Conservation (phyloP, 1,139 yeast genomes). For the Suhomyces coccinellae region DNA sequence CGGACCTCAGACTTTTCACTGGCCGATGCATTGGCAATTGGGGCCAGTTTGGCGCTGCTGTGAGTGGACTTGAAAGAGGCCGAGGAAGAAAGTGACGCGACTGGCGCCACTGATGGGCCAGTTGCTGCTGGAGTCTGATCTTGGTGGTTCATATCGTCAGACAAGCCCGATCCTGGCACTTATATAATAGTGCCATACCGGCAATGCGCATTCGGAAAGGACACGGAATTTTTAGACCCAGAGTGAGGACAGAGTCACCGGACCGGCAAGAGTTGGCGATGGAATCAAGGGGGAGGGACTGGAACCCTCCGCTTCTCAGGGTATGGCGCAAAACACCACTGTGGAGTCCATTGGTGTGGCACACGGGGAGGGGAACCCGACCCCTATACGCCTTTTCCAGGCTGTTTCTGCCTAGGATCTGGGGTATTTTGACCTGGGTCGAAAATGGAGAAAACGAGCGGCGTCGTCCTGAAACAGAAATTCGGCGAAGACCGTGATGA, state of each 20-base stretch:
- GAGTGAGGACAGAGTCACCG: neutral
- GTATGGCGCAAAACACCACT: too few species aligned
- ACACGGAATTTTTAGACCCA: neutral
- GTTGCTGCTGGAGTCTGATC: neutral
- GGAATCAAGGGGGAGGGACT: too few species aligned
- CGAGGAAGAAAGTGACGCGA: too few species aligned
- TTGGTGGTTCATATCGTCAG: neutral
- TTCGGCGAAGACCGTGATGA: neutral
- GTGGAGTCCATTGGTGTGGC: too few species aligned
- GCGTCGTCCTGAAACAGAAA: neutral
- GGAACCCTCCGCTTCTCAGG: too few species aligned
- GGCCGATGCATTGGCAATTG: too few species aligned
- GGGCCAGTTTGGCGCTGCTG: too few species aligned
- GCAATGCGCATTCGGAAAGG: neutral
- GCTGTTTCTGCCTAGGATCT: neutral
- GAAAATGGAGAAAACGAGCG: neutral
- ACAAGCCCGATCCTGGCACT: neutral
- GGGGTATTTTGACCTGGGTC: neutral
- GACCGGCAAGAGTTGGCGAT: neutral
- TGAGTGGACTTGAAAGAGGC: too few species aligned
- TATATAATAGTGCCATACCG: slow-evolving; percentile 1
- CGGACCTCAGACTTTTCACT: too few species aligned
- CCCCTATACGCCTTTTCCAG: too few species aligned
- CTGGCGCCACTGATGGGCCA: too few species aligned
- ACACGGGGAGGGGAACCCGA: too few species aligned